A percentile compares a stretch with the other conserved stretches of the same genome.
Conservation (phyloP, 192 early-diverging fungal genomes). For the Mortierella hygrophila region DNA sequence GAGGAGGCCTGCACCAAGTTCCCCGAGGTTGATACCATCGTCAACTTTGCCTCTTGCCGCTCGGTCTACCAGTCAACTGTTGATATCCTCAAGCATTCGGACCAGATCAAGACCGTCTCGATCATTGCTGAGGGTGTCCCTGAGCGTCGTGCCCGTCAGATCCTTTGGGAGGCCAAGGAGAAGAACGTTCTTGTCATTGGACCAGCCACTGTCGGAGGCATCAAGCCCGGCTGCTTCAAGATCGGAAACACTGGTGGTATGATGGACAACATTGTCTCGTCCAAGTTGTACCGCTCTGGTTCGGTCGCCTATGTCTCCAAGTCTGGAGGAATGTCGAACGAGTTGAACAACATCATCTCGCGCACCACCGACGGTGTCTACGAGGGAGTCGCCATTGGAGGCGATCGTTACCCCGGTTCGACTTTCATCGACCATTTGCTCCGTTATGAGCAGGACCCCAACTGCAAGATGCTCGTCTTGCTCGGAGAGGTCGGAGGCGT, state of each 20-base stretch:
- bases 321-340: conserved; percentile 99
- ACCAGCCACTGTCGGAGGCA: conserved; percentile 97
- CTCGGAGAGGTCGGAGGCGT: conserved; percentile 98
- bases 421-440: conserved; percentile 98
- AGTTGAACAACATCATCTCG: conserved; percentile 98
- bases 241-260: conserved; percentile 99
- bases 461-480: conserved; percentile 93
- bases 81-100: conserved; percentile 81
- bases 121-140: conserved; percentile 99
- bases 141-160: conserved; percentile 92
- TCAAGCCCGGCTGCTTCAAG: conserved; percentile 99
- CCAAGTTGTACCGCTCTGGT: conserved; percentile 95
- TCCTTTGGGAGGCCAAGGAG: conserved; percentile 85
- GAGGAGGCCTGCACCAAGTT: conserved; percentile 84
- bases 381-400: conserved; percentile 98
- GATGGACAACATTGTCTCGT: conserved; percentile 99
- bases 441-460: conserved; percentile 91
- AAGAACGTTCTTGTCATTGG: conserved; percentile 90
- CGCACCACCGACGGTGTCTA: conserved; percentile 96
- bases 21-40: conserved; percentile 95
- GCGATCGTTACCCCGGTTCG: conserved; percentile 97
- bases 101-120: conserved; percentile 92
- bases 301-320: conserved; percentile 98
- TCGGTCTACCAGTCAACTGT: conserved; percentile 91
- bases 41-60: conserved; percentile 98